Percentiles rank a stretch among this genome's conserved stretches.
Conservation (phyloP, 2,329 filamentous ascomycete genomes). For the Fusarium burgessii region DNA sequence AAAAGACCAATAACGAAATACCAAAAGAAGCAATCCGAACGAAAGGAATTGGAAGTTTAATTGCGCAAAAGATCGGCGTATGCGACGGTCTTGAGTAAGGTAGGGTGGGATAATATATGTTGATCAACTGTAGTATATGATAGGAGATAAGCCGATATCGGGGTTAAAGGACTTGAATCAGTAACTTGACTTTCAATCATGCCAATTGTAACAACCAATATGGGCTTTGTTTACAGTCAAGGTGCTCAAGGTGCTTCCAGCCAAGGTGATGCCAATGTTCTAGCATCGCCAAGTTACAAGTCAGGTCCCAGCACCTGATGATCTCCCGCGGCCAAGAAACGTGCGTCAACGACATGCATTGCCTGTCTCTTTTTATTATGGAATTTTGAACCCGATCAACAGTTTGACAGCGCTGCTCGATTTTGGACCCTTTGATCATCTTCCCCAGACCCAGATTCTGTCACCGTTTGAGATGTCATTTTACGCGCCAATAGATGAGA, state of each 20-base stretch:
- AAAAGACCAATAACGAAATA: background rate
- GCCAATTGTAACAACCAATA: background rate
- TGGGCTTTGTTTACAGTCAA: background rate
- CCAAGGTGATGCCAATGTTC: background rate
- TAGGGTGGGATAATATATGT: background rate
- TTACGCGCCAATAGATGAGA: conserved; percentile 1
- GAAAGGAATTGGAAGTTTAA: background rate
- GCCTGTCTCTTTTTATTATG: background rate
- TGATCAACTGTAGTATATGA: background rate
- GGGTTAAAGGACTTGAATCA: background rate
- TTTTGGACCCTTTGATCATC: background rate
- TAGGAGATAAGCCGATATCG: conserved; percentile 6
- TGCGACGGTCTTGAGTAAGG: background rate
- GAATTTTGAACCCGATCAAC: background rate
- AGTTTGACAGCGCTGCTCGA: background rate
- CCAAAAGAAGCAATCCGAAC: conserved; percentile 15
- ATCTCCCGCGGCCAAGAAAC: conserved; percentile 37
- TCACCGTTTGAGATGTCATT: background rate
- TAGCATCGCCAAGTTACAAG: conserved; percentile 28
- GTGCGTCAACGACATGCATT: conserved; percentile 9
- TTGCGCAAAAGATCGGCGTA: conserved; percentile 5
- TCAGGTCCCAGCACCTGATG: conserved; percentile 8
- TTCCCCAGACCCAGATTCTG: conserved; percentile 3
- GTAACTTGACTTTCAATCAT: background rate
- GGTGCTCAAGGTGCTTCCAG: too few relatives aligned